phyloP scores from a whole-genome alignment of 2,329 filamentous ascomycete genomes.

The Berkeleyomyces rouxiae region DNA sequence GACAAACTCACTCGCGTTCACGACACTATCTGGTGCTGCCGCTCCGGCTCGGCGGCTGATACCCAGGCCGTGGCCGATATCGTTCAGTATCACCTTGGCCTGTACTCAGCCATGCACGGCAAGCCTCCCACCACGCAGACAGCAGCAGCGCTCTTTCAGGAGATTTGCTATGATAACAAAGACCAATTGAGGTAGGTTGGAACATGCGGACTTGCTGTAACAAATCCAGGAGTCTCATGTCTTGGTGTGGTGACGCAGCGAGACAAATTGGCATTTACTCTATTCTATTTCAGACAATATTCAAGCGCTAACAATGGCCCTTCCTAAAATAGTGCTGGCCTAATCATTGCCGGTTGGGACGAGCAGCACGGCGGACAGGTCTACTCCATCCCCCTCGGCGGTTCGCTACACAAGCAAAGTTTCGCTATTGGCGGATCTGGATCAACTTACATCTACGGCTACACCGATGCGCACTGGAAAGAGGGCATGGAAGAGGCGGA shows the following conservation, averaged over 20 bases:
- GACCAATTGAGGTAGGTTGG: constrained; percentile 62
- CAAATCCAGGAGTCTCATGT: neutral
- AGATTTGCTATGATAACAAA: constrained; percentile 97
- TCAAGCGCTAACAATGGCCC: neutral
- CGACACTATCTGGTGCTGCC: constrained; percentile 99
- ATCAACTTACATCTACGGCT: constrained; percentile 98
- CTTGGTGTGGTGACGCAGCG: neutral
- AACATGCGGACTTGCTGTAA: neutral
- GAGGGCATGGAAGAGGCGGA: constrained; percentile 89
- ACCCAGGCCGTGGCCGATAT: constrained; percentile 97
- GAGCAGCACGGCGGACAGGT: constrained; percentile 89
- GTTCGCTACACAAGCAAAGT: constrained; percentile 90
- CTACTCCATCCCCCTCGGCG: constrained; percentile 90
- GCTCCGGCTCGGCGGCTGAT: constrained; percentile 91
- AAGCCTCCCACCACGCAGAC: constrained; percentile 87
- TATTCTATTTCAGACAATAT: neutral
- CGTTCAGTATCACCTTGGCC: constrained; percentile 85
- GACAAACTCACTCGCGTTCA: constrained; percentile 98
- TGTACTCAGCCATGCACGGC: constrained; percentile 82
- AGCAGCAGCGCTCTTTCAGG: constrained; percentile 89
- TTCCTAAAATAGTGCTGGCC: constrained; percentile 52
- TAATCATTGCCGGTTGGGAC: constrained; percentile 98
- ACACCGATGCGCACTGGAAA: constrained; percentile 91
- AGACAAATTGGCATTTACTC: no score
- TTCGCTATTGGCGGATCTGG: constrained; percentile 94